Evolutionary conservation across 345 rosid species (phyloP).

Genomic region (Trapa bicornis): DNA sequence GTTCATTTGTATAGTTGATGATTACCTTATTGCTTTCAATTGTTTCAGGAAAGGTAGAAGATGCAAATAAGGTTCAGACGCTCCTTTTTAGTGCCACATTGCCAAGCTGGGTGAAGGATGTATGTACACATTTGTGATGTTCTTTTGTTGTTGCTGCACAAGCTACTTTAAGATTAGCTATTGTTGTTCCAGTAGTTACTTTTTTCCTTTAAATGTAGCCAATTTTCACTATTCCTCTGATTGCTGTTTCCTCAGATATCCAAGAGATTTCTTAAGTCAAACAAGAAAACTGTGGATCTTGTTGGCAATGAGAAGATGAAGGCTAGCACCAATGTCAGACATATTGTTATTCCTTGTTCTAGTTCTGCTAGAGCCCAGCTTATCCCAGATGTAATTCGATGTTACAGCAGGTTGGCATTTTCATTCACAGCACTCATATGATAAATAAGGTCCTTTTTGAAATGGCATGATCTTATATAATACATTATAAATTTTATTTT

Average conservation of each 20-base stretch:
- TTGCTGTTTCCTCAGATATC: slow-evolving; percentile 36
- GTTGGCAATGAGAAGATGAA: slow-evolving; percentile 97
- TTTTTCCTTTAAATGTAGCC: slow-evolving; percentile 4
- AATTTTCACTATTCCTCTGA: slow-evolving; percentile 9
- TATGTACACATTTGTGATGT: slow-evolving; percentile 14
- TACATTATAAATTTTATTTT: background rate
- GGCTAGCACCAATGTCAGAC: slow-evolving; percentile 86
- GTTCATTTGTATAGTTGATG: no score
- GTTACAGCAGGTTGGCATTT: slow-evolving; percentile 67
- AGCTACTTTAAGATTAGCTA: background rate
- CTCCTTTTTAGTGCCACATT: no score
- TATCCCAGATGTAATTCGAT: slow-evolving; percentile 82
- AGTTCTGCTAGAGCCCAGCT: slow-evolving; percentile 56
- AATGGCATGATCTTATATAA: no score
- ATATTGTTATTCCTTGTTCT: slow-evolving; percentile 71
- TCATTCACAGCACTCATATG: background rate
- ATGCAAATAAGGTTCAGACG: no score
- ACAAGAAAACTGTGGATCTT: slow-evolving; percentile 80
- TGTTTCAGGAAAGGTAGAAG: no score
- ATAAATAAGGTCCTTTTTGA: no score
- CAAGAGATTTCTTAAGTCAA: slow-evolving; percentile 53
- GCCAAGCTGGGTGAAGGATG: no score
- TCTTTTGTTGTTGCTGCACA: background rate
- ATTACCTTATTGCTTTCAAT: no score
- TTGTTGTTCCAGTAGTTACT: background rate